Evolutionary conservation across 2,329 filamentous ascomycete species (phyloP), one percentile per base, ranked within the genome.

Genomic region (Aspergillus sp.): DNA sequence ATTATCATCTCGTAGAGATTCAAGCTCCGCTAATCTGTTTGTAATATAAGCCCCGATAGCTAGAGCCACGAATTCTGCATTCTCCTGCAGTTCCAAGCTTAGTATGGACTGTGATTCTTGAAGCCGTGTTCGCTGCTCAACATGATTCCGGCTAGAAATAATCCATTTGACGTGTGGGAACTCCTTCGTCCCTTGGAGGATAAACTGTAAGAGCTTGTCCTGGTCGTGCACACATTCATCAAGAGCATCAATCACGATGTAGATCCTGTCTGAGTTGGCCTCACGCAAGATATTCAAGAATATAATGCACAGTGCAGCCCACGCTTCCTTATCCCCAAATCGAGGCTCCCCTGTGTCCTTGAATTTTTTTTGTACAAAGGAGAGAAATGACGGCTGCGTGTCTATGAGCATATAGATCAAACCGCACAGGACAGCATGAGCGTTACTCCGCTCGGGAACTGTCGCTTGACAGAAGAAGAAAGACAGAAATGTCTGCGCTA

Each of bases 381-480:
- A 30, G 2, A 52, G 19, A 7, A 55, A 33, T 3, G 5, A 13
- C 5, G 50, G 50, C 22, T 52, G 43, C 8, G 56, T 50, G 0
- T 50, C 7, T 10, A 56, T n/a, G 19, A 60, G 53, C 33, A 50
- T 42, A 45, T 52, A 55, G 16, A 58, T 62, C 5, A 75, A 54
- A 10, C 69, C 65, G 2, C 66, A 60, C 10, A 74, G 46, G 0
- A 73, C 64, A 1, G 63, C 60, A 0, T 64, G 65, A 2, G 70
- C 69, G 45, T 49, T 65, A 47, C 64, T 67, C 19, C 65, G 54
- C 3, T 46, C 52, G 0, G 9, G 30, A 45, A 71, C 57, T 11
- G 65, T 68, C 11, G 52, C 67, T 42, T 73, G 65, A 51, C 65
- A 73, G 57, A 74, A 69, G 50, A 71, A 73, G 51, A 58, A 72